Conservation (phyloP, 2,329 filamentous ascomycete genomes). For the Apiospora pterosperma region DNA sequence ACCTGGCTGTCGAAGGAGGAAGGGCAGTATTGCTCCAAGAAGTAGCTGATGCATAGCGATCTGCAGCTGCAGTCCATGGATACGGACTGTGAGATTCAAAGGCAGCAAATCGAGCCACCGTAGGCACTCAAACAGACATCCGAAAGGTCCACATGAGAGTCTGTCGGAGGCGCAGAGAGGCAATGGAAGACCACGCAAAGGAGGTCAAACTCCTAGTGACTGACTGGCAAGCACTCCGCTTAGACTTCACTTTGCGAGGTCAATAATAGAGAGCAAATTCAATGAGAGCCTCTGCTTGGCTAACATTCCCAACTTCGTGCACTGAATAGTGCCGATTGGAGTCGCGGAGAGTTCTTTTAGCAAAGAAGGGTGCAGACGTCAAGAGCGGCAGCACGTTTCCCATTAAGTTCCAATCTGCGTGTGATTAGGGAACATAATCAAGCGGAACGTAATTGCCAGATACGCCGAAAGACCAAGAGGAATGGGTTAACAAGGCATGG, state of each 20-base stretch:
- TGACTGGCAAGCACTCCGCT: neutral
- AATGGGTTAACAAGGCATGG: too few species aligned
- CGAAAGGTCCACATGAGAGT: neutral
- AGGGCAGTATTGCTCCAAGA: neutral
- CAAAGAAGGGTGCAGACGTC: too few species aligned
- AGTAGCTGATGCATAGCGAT: neutral
- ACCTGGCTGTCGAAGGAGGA: neutral
- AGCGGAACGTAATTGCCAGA: too few species aligned
- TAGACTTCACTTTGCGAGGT: neutral
- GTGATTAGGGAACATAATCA: too few species aligned
- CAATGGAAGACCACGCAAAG: neutral
- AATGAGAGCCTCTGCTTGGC: neutral
- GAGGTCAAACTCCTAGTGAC: neutral
- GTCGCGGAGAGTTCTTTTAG: too few species aligned
- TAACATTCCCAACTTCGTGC: neutral
- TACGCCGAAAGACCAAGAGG: too few species aligned
- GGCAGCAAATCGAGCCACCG: neutral
- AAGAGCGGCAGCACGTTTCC: too few species aligned
- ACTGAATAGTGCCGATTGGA: neutral
- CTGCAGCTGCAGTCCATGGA: neutral
- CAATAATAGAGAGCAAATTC: neutral
- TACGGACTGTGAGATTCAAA: neutral
- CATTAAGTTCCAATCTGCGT: too few species aligned
- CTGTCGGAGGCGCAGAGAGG: neutral
- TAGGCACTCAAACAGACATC: neutral